Evolutionary conservation across 352 stramenopile species (phyloP), one percentile per base, ranked within the genome.

Genomic region (Aphanomyces cochlioides): DNA sequence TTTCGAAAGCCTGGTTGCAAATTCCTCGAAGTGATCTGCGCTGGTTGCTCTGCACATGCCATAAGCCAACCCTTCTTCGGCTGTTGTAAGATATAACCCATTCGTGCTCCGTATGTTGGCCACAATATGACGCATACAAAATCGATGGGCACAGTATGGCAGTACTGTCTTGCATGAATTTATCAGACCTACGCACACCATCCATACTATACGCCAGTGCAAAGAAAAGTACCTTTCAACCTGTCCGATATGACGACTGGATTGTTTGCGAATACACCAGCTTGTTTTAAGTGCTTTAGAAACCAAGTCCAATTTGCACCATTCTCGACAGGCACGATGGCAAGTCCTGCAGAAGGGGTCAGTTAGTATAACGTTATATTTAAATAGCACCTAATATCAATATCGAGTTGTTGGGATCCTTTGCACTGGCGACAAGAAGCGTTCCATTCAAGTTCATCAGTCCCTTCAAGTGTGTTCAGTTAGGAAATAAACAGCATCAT

Each of bases 111-210:
- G 13, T 15, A 53, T 53, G 45, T 53, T 53, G 45, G 45, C 45
- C 13, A 53, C 45, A 19, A 53, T 53, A 19, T 53, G 45, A n/a
- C 45, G 45, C 45, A 53, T 53, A 19, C 45, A 53, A 53, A 53
- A 53, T n/a, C 45, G 45, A 53, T 53, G 45, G 45, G 45, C 13
- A 53, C 45, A n/a, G 13, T 53, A 19, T 19, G 45, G 45, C 13
- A 15, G n/a, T 19, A 53, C 45, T n/a, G 45, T 53, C 13, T 53
- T 53, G 45, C 45, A 53, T n/a, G 45, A 15, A 53, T 53, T 53
- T 53, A 53, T 53, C 13, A 53, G 45, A n/a, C 45, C 45, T 53
- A 53, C 1, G n/a, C 1, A 1, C n/a, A 1, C 1, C 13, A 53
- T 19, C n/a, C 13, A 53, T 15, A 53, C 1, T n/a, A 53, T 1